Evolutionary conservation across 2,329 filamentous ascomycete genomes (phyloP).

Genomic region (Graphiopsis chlorocephala): DNA sequence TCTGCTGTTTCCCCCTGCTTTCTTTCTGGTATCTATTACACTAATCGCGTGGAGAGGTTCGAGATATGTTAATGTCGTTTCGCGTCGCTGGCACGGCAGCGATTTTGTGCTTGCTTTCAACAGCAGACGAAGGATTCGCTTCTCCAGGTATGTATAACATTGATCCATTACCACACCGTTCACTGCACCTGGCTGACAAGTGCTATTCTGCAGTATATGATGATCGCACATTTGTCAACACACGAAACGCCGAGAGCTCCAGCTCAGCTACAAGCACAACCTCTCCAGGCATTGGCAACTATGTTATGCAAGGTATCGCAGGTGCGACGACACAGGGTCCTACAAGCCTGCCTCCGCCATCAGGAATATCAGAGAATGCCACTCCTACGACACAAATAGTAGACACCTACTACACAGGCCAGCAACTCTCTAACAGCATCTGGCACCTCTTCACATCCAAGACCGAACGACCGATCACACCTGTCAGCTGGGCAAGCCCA

Average conservation of each 20-base stretch:
- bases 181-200: not conserved
- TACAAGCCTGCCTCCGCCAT: not conserved
- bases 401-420: not conserved
- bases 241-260: not conserved
- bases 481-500: constrained; percentile 1
- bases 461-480: not conserved
- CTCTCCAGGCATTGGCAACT: not conserved
- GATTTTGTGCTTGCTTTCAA: not conserved
- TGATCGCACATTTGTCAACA: not conserved
- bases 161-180: not conserved
- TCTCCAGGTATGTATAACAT: not conserved
- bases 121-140: not conserved
- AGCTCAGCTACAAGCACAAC: not conserved
- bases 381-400: not conserved
- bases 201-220: not conserved
- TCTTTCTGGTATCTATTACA: not conserved
- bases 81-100: not conserved
- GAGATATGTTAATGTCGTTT: not conserved
- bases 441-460: not conserved
- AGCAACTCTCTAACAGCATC: not conserved
- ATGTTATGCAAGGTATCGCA: constrained; percentile 8
- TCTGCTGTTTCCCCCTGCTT: not conserved
- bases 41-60: not conserved
- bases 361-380: not conserved
- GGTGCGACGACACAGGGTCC: not conserved